Evolutionary conservation across 306 rosid species (phyloP).

Genomic region (Cucurbita pepo): DNA sequence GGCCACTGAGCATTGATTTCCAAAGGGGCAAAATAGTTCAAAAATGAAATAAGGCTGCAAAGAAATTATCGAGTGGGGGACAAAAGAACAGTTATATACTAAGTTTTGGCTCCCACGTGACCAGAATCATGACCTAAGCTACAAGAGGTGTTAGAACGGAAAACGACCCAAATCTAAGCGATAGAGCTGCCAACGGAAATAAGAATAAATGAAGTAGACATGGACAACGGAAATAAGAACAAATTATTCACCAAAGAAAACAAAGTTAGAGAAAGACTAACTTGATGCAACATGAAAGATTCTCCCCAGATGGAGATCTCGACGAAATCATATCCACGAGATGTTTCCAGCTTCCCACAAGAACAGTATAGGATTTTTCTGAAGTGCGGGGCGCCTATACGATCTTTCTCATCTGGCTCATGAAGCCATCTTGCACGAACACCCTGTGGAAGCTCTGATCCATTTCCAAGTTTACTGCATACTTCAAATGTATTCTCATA

Average conservation of each 20-base stretch:
- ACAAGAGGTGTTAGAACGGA: background rate
- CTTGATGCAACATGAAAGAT: constrained; percentile 94
- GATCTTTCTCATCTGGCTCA: constrained; percentile 72
- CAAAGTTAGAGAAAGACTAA: constrained; percentile 17
- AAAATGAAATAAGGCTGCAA: background rate
- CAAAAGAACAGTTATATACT: background rate
- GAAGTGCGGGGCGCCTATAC: constrained; percentile 65
- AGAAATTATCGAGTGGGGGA: background rate
- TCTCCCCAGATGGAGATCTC: constrained; percentile 84
- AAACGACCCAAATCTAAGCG: background rate
- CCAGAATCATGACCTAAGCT: background rate
- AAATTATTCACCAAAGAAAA: background rate
- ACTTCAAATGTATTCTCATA: constrained; percentile 14
- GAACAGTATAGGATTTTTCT: constrained; percentile 50
- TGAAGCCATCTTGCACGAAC: constrained; percentile 61
- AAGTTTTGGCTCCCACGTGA: background rate
- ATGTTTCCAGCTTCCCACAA: constrained; percentile 61
- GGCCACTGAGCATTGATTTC: background rate
- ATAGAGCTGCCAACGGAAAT: background rate
- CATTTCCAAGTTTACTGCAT: constrained; percentile 16
- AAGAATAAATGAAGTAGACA: background rate
- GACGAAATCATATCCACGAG: constrained; percentile 29
- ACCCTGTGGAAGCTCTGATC: constrained; percentile 17
- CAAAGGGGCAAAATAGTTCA: background rate
- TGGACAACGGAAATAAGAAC: background rate